Evolutionary conservation across 2,329 filamentous ascomycete genomes (phyloP).

Genomic region (Cladophialophora chaetospira): DNA sequence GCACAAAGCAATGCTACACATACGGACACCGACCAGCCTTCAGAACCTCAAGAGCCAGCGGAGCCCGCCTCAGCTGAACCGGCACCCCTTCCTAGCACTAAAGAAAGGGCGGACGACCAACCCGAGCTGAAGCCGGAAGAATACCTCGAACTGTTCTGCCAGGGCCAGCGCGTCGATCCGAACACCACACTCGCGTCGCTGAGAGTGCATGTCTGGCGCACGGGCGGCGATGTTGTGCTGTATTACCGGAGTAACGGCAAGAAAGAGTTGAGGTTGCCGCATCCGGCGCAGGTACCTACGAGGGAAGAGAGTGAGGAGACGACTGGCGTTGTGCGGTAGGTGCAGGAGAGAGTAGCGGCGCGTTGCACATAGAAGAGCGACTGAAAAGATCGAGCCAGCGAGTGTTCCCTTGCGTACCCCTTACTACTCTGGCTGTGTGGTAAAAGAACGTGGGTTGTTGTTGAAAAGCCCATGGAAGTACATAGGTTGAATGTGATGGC

Average conservation of each 20-base stretch:
- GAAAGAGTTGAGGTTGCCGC: conserved; percentile 51
- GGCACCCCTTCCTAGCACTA: not conserved
- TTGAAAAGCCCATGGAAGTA: no score
- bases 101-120: conserved; percentile 35
- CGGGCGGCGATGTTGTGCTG: conserved; percentile 86
- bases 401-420: no score
- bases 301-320: conserved; percentile 29
- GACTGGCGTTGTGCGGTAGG: conserved; percentile 27
- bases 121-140: conserved; percentile 72
- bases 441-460: no score
- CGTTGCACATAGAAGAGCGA: no score
- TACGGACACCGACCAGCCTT: not conserved
- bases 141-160: conserved; percentile 92
- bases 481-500: no score
- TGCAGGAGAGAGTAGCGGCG: not conserved
- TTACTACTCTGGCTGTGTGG: no score
- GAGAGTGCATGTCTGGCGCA: conserved; percentile 89
- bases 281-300: conserved; percentile 30
- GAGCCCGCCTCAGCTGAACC: not conserved
- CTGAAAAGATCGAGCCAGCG: no score
- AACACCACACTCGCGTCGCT: conserved; percentile 94
- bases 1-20: not conserved
- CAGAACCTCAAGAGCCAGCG: not conserved
- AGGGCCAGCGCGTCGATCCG: conserved; percentile 68
- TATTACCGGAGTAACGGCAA: conserved; percentile 91